Percentiles rank a stretch among this genome's conserved stretches.
phyloP scores from a whole-genome alignment of 768 basidiomycete genomes.

The Suillus subalutaceus region DNA sequence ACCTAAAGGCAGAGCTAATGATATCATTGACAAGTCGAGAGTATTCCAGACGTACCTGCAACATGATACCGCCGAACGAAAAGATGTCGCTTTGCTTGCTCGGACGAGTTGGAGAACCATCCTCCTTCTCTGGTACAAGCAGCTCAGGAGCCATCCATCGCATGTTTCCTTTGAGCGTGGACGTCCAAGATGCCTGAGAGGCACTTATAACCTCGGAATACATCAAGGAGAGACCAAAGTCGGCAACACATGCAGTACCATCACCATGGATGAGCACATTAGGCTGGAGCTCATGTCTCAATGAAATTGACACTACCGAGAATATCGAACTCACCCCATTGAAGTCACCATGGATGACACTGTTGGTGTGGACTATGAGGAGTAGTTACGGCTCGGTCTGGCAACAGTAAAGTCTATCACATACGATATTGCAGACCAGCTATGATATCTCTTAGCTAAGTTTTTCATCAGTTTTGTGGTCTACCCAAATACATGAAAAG shows the following conservation, averaged over 20 bases:
- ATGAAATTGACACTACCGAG: neutral
- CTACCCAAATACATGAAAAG: too few relatives aligned
- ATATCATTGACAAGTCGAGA: slow-evolving; percentile 28
- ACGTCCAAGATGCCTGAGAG: slow-evolving; percentile 27
- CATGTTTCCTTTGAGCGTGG: slow-evolving; percentile 45
- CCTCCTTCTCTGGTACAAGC: slow-evolving; percentile 32
- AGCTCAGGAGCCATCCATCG: slow-evolving; percentile 51
- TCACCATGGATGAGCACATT: slow-evolving; percentile 39
- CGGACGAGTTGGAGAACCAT: slow-evolving; percentile 23
- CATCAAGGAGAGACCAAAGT: slow-evolving; percentile 41
- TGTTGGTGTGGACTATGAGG: slow-evolving; percentile 10
- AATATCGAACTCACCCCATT: slow-evolving; percentile 38
- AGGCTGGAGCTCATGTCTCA: slow-evolving; percentile 23
- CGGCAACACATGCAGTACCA: slow-evolving; percentile 36
- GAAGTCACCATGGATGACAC: slow-evolving; percentile 48
- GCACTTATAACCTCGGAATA: slow-evolving; percentile 23
- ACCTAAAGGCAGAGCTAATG: neutral
- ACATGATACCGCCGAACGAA: slow-evolving; percentile 39
- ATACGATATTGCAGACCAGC: slow-evolving; percentile 26
- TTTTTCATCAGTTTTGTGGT: too few relatives aligned
- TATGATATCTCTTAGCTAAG: slow-evolving; percentile 9
- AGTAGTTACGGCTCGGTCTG: too few relatives aligned
- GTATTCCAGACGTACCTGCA: slow-evolving; percentile 22
- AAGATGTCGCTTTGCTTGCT: slow-evolving; percentile 43
- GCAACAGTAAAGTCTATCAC: too few relatives aligned